Conservation (phyloP, 306 rosid species). For the apple (Malus domestica) region DNA sequence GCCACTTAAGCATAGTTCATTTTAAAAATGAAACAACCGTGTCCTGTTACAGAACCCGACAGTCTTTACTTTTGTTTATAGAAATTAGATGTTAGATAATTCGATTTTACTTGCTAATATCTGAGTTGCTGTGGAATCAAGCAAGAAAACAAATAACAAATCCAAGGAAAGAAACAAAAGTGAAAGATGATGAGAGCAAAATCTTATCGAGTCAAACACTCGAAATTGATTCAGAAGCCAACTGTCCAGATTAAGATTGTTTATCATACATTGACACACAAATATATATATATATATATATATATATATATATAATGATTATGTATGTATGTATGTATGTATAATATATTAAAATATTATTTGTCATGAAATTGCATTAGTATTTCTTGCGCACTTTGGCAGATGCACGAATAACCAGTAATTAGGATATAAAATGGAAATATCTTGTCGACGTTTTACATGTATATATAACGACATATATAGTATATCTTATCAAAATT, state of each 20-base stretch:
- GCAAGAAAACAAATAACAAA: background rate
- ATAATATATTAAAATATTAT: background rate
- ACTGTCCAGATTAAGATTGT: background rate
- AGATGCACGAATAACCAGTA: background rate
- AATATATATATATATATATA: no score
- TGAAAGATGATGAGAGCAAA: background rate
- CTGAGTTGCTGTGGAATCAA: background rate
- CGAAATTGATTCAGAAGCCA: background rate
- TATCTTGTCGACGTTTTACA: background rate
- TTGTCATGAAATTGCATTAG: background rate
- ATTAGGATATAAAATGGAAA: no score
- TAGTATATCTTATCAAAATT: background rate
- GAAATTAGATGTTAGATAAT: no score
- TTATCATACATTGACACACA: no score
- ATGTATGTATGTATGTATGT: no score
- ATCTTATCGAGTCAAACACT: background rate
- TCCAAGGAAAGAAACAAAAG: slow-evolving; percentile 5
- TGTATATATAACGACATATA: background rate
- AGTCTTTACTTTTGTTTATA: no score
- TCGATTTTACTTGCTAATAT: background rate
- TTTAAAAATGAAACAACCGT: no score
- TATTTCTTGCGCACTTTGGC: background rate
- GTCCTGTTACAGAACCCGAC: no score
- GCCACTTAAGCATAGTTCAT: no score
- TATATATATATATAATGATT: no score